Conservation (phyloP, 768 basidiomycete genomes). For the Amanita phalloides region DNA sequence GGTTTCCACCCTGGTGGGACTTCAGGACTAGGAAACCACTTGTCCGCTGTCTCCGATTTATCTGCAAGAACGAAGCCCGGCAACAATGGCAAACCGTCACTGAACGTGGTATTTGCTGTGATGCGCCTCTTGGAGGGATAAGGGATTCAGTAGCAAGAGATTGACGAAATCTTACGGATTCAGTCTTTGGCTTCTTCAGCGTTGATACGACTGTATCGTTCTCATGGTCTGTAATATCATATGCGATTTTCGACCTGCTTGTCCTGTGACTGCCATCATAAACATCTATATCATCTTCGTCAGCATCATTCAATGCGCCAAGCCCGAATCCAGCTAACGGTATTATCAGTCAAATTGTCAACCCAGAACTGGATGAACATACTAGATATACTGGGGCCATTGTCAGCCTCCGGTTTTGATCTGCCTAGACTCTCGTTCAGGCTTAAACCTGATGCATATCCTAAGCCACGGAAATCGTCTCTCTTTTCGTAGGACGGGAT, state of each 20-base stretch:
- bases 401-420: conserved; percentile 13
- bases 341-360: background rate
- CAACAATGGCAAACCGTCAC: conserved; percentile 65
- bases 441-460: conserved; percentile 58
- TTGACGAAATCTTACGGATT: background rate
- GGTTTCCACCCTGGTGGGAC: conserved; percentile 82
- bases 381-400: conserved; percentile 54
- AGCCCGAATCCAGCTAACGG: conserved; percentile 73
- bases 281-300: conserved; percentile 84
- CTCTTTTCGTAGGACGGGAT: conserved; percentile 54
- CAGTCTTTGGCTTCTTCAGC: conserved; percentile 13
- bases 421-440: conserved; percentile 49
- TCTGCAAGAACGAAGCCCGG: conserved; percentile 67
- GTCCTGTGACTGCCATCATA: conserved; percentile 43
- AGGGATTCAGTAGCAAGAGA: conserved; percentile 3
- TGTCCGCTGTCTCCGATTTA: conserved; percentile 35
- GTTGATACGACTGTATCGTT: conserved; percentile 33
- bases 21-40: conserved; percentile 76
- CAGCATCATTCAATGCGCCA: conserved; percentile 86
- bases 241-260: conserved; percentile 44
- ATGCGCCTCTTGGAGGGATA: conserved; percentile 22
- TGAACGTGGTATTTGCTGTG: conserved; percentile 35
- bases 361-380: background rate
- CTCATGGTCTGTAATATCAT: conserved; percentile 53
- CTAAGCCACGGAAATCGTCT: conserved; percentile 73